Percentiles rank a stretch among this genome's conserved stretches.
Evolutionary conservation across 1,284 basidiomycete species (phyloP).

Genomic region (Thecaphora frezii): DNA sequence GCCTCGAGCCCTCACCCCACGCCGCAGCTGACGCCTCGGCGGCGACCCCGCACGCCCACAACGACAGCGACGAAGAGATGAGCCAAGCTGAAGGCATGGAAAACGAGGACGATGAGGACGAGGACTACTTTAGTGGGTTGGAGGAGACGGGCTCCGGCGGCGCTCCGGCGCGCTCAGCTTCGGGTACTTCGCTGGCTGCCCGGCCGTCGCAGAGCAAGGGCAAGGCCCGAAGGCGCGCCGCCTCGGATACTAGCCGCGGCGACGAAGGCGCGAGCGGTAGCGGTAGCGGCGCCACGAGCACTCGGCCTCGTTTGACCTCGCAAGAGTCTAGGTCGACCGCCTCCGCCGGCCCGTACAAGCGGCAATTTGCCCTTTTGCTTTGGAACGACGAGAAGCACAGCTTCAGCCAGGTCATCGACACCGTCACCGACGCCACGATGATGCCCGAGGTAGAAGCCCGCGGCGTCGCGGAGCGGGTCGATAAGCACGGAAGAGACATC

Average conservation of each 20-base stretch:
- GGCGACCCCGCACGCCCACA: slow-evolving; percentile 4
- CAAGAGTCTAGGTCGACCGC: slow-evolving; percentile 6
- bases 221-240: neutral
- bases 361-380: slow-evolving; percentile 76
- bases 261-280: too few relatives aligned
- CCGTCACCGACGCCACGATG: slow-evolving; percentile 43
- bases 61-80: slow-evolving; percentile 37
- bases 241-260: neutral
- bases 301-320: neutral
- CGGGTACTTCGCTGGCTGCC: neutral
- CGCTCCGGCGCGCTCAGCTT: neutral
- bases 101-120: slow-evolving; percentile 16
- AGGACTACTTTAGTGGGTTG: neutral
- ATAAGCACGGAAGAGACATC: slow-evolving; percentile 79
- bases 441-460: slow-evolving; percentile 62
- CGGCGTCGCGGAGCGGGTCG: slow-evolving; percentile 71
- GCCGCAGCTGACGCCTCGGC: slow-evolving; percentile 9
- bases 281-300: neutral
- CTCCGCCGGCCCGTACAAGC: slow-evolving; percentile 12
- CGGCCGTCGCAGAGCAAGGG: neutral
- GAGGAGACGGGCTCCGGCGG: neutral
- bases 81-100: slow-evolving; percentile 20
- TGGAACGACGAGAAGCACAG: slow-evolving; percentile 99
- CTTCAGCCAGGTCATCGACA: slow-evolving; percentile 82
- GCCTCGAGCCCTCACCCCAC: slow-evolving; percentile 11